phyloP scores from a whole-genome alignment of 2,329 filamentous ascomycete genomes.

The Alternaria brassicicola region DNA sequence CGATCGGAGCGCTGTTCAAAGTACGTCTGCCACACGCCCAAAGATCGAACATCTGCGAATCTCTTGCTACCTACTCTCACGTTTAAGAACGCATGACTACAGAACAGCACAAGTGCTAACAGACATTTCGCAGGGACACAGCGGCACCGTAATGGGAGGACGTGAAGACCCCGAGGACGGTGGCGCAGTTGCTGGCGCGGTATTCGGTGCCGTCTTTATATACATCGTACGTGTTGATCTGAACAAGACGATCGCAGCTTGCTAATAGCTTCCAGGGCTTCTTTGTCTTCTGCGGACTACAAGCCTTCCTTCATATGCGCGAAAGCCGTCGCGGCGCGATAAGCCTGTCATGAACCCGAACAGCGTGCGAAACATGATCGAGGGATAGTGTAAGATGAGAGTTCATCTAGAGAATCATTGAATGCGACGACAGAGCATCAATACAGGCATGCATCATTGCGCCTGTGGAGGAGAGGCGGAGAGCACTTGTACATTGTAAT shows the following conservation, averaged over 20 bases:
- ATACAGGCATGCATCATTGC: neutral
- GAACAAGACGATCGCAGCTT: neutral
- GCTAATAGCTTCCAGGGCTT: constrained; percentile 63
- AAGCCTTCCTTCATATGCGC: constrained; percentile 84
- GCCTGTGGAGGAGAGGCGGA: neutral
- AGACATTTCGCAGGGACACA: constrained; percentile 59
- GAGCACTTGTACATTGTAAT: constrained; percentile 19
- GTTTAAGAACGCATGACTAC: neutral
- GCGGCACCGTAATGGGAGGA: constrained; percentile 83
- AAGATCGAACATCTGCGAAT: neutral
- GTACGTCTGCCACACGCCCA: constrained; percentile 49
- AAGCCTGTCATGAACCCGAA: constrained; percentile 63
- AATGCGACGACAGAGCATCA: neutral
- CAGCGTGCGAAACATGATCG: neutral
- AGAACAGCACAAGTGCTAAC: constrained; percentile 23
- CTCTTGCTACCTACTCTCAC: neutral
- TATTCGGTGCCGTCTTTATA: constrained; percentile 86
- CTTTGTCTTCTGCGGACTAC: constrained; percentile 87
- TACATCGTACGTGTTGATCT: constrained; percentile 75
- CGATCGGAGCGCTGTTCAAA: constrained; percentile 75
- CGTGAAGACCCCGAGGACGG: constrained; percentile 73
- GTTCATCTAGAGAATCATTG: neutral
- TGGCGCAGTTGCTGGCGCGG: constrained; percentile 77
- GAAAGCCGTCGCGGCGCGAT: constrained; percentile 85
- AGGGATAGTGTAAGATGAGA: neutral